phyloP scores from a whole-genome alignment of 805 yeast species.

The Metschnikowia kunwiensis region DNA sequence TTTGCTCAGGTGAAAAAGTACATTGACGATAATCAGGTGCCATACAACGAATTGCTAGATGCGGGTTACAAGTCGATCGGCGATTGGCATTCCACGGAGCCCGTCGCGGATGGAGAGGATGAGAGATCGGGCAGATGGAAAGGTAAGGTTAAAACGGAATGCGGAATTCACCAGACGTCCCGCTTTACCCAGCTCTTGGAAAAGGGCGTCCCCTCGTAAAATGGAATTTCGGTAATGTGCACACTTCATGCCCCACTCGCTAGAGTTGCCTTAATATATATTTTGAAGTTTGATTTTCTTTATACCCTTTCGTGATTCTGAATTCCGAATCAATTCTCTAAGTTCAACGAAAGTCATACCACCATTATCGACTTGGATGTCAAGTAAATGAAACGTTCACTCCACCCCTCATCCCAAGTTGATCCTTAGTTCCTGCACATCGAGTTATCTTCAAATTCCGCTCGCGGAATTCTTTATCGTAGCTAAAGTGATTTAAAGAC shows the following conservation, averaged over 20 bases:
- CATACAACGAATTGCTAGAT: conserved; percentile 80
- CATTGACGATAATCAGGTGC: conserved; percentile 68
- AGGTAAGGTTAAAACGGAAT: conserved; percentile 87
- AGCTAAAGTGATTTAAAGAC: conserved; percentile 10
- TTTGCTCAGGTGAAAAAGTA: conserved; percentile 70
- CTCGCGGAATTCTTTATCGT: conserved; percentile 13
- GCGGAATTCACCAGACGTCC: conserved; percentile 87
- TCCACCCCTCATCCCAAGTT: too few relatives aligned
- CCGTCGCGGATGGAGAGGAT: conserved; percentile 88
- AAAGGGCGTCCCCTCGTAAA: conserved; percentile 11
- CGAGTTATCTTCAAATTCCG: conserved; percentile 11
- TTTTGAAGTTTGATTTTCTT: too few relatives aligned
- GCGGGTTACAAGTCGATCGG: conserved; percentile 90
- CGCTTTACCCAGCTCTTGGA: conserved; percentile 63
- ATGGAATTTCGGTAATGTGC: background rate
- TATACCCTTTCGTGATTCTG: too few relatives aligned
- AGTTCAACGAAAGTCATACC: too few relatives aligned
- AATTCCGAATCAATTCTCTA: too few relatives aligned
- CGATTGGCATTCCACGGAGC: conserved; percentile 91
- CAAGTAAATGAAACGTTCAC: too few relatives aligned
- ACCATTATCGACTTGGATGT: too few relatives aligned
- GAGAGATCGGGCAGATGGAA: conserved; percentile 98
- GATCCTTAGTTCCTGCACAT: conserved; percentile 7
- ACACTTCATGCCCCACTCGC: too few relatives aligned
- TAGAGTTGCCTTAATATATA: too few relatives aligned